Percentiles rank a stretch among this genome's conserved stretches.
Conservation (phyloP, 805 yeast species). For the Zygotorulaspora sp. region DNA sequence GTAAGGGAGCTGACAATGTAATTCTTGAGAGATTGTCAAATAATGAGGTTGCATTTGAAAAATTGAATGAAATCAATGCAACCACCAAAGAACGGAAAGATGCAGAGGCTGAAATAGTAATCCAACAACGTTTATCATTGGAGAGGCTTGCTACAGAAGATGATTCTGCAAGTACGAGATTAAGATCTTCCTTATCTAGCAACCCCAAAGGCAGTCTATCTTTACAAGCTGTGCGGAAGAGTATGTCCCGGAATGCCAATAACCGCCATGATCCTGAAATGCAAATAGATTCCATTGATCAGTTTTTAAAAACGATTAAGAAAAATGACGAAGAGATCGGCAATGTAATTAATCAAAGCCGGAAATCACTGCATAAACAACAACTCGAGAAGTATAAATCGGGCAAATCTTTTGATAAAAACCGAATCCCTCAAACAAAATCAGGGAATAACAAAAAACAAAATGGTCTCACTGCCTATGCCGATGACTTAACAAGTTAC, state of each 20-base stretch:
- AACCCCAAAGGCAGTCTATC: conserved; percentile 29
- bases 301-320: conserved; percentile 40
- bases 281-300: conserved; percentile 46
- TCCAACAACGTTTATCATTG: conserved; percentile 51
- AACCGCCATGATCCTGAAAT: conserved; percentile 24
- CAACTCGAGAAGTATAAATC: conserved; percentile 52
- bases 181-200: conserved; percentile 33
- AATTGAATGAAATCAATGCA: conserved; percentile 57
- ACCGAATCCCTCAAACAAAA: neutral
- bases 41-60: conserved; percentile 53
- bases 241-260: conserved; percentile 25
- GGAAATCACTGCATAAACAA: conserved; percentile 55
- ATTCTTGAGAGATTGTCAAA: conserved; percentile 69
- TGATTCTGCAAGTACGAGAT: conserved; percentile 28
- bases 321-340: conserved; percentile 50
- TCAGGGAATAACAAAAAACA: conserved; percentile 12
- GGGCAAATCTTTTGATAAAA: conserved; percentile 8
- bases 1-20: conserved; percentile 95
- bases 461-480: conserved; percentile 1
- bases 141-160: conserved; percentile 31
- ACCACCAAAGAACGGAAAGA: conserved; percentile 60
- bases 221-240: conserved; percentile 30
- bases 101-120: conserved; percentile 70
- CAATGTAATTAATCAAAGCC: conserved; percentile 48
- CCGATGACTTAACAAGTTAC: conserved; percentile 30